phyloP scores from a whole-genome alignment of 371 early-diverging fungal species.

The Saksenaea vasiformis region DNA sequence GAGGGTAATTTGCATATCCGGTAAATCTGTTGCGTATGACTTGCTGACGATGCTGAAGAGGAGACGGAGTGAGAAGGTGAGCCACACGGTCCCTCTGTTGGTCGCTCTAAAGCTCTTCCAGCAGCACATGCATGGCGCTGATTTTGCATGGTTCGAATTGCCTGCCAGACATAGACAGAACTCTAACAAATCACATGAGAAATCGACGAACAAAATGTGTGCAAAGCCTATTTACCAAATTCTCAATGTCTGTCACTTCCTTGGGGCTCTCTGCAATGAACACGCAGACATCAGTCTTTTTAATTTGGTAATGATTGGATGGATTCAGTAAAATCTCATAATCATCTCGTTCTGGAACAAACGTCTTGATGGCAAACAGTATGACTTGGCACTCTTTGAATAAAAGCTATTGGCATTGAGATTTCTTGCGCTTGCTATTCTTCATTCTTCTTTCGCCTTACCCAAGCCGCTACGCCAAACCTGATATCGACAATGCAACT shows the following conservation, averaged over 20 bases:
- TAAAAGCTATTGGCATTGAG: slow-evolving; percentile 33
- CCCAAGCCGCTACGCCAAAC: slow-evolving; percentile 64
- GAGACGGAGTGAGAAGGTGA: not conserved
- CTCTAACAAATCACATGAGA: slow-evolving; percentile 10
- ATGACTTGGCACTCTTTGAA: slow-evolving; percentile 75
- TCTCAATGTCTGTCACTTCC: slow-evolving; percentile 52
- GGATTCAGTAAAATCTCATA: slow-evolving; percentile 67
- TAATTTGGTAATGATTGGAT: slow-evolving; percentile 57
- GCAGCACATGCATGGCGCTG: not conserved
- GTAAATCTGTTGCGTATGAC: slow-evolving; percentile 5
- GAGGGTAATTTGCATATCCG: slow-evolving; percentile 23
- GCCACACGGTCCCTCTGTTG: not conserved
- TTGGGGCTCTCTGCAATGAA: slow-evolving; percentile 66
- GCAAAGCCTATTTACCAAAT: slow-evolving; percentile 26
- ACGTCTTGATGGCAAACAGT: slow-evolving; percentile 61
- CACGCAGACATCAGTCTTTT: slow-evolving; percentile 55
- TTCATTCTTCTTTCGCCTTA: slow-evolving; percentile 16
- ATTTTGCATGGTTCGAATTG: slow-evolving; percentile 14
- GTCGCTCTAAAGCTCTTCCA: not conserved
- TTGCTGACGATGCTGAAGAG: not conserved
- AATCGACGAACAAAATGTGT: not conserved
- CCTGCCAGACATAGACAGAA: slow-evolving; percentile 18
- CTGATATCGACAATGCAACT: slow-evolving; percentile 54
- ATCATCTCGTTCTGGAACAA: slow-evolving; percentile 29
- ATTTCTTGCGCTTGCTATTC: slow-evolving; percentile 1